Conservation (phyloP, 768 basidiomycete species). For the Mycena maculata region DNA sequence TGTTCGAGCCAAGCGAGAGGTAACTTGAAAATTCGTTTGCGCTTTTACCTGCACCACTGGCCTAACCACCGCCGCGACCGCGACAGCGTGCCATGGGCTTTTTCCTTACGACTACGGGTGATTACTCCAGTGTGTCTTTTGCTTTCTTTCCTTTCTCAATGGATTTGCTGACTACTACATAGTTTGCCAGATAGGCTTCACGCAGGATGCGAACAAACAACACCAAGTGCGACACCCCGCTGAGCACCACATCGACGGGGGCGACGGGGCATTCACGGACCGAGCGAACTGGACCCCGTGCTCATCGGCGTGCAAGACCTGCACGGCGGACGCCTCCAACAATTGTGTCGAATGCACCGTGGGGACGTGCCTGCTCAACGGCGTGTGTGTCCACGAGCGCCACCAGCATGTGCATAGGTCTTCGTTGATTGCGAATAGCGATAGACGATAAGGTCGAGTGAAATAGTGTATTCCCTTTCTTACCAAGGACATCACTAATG, state of each 20-base stretch:
- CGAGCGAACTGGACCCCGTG: conserved; percentile 67
- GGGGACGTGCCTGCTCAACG: conserved; percentile 70
- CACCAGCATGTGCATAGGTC: conserved; percentile 79
- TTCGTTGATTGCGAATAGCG: conserved; percentile 80
- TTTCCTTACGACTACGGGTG: conserved; percentile 67
- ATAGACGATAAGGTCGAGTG: conserved; percentile 82
- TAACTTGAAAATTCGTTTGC: no score
- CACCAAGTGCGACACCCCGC: conserved; percentile 70
- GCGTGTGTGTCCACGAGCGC: conserved; percentile 72
- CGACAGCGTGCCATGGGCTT: conserved; percentile 74
- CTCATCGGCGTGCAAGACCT: conserved; percentile 73
- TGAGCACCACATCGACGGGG: conserved; percentile 63
- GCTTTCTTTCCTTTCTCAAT: background rate
- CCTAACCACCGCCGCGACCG: conserved; percentile 69
- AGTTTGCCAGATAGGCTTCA: conserved; percentile 79
- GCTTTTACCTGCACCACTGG: conserved; percentile 69
- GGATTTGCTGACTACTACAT: conserved; percentile 4
- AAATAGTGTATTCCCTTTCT: conserved; percentile 65
- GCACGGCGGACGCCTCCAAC: conserved; percentile 70
- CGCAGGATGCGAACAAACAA: conserved; percentile 69
- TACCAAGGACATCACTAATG: background rate
- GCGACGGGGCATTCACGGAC: conserved; percentile 68
- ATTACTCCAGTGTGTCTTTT: conserved; percentile 63
- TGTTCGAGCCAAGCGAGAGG: no score
- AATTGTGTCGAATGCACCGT: conserved; percentile 76